Conservation (phyloP, 1,284 basidiomycete genomes). For the Leccinum subfulvum region DNA sequence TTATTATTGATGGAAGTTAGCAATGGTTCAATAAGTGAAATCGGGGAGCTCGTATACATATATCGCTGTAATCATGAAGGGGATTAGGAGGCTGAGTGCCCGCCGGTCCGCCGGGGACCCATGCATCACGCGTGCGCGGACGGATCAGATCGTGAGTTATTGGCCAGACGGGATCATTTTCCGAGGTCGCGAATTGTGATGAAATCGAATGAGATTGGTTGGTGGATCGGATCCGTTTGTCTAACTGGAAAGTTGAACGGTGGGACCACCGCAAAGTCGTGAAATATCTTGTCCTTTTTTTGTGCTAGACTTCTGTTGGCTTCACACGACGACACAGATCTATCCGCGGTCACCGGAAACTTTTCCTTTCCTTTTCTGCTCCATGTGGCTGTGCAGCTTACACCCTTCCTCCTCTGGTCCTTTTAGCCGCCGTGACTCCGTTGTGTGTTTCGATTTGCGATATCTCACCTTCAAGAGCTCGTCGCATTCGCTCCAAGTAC, state of each 20-base stretch:
- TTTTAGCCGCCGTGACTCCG: not conserved
- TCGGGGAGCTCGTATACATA: not conserved
- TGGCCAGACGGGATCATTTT: not conserved
- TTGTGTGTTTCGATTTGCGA: not conserved
- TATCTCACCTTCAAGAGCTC: not conserved
- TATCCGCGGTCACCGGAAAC: not conserved
- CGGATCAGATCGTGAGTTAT: not conserved
- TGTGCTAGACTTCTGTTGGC: not conserved
- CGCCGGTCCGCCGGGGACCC: not conserved
- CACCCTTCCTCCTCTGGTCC: not conserved
- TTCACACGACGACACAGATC: not conserved
- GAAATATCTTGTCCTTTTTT: not conserved
- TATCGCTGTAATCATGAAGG: not conserved
- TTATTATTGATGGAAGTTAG: not conserved
- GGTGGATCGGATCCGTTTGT: not conserved
- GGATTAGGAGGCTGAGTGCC: not conserved
- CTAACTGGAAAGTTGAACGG: not conserved
- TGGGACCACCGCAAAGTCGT: not conserved
- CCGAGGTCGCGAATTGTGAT: not conserved
- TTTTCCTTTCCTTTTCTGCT: not conserved
- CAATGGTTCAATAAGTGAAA: slow-evolving; percentile 1
- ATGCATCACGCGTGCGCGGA: not conserved
- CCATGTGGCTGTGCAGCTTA: not conserved
- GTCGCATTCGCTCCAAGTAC: not conserved
- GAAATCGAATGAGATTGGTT: not conserved